Base-by-base conservation (phyloP, 2,329 filamentous ascomycete species). In the Neonectria ditissima region DNA sequence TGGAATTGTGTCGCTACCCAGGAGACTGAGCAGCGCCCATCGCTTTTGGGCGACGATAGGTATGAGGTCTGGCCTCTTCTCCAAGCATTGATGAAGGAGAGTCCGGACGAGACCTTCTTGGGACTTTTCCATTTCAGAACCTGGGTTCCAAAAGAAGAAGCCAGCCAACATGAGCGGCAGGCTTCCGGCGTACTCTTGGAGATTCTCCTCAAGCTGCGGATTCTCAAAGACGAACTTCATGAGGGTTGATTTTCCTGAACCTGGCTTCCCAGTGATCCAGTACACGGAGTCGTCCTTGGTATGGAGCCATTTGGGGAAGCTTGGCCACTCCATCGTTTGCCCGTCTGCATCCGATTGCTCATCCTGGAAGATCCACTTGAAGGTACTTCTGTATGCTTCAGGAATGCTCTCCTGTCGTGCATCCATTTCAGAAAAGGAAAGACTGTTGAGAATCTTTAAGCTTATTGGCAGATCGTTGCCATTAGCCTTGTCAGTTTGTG, bases 91-190 rank as follows among this genome's bases (percentile, higher is more conserved):
- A 14, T 47, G 30, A 8, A 55, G 53, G 2, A 55, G 28, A 4
- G 53, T 20, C 6, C 41, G 53, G 26, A 55, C 2, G 28, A 55
- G 41, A 3, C 41, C 53, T 37, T 45, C 41, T 26, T 45, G 28
- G 18, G 53, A 55, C 28, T 37, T 55, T 16, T 45, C 41, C 5
- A 34, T 11, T 6, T 45, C 18, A 13, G 53, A 37, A 16, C 53
- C 53, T 1, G 30, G 53, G 18, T 55, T 55, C 53, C 41, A 55
- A 28, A 55, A 55, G 10, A 55, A 55, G 28, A 55, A 55, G 28
- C 41, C 39, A 18, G 18, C 41, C 4, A 55, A 4, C 26, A 45
- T 34, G 0, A 55, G 41, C 5, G 39, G 39, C 6, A 34, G 1
- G 16, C 37, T 20, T 37, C 53, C 53, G 16, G 41, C 18, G 18